Evolutionary conservation across 495 filamentous ascomycete species (phyloP), one percentile per base, ranked within the genome.

Genomic region (Jackrogersella multiformis): DNA sequence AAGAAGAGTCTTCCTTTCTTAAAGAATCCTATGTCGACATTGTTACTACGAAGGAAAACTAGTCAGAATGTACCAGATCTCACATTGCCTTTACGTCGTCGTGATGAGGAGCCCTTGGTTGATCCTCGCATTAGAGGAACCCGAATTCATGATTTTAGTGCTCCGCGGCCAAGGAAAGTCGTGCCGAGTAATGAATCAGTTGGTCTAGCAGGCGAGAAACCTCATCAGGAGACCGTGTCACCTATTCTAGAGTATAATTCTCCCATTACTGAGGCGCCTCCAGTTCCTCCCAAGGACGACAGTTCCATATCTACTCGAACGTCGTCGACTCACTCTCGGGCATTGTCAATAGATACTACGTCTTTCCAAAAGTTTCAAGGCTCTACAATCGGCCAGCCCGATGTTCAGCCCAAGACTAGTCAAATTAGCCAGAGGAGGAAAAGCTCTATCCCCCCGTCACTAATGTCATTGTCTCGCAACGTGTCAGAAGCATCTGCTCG

Each of bases 71-170:
- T 80, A 4, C 73, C 77, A 2, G 80, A 84, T 23, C 73, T 81
- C 9, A 79, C 83, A 24, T 75, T 87, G n/a, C 85, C 88, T 4
- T 78, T 83, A 3, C 64, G 68, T 24, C 38, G 53, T 13, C 57
- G 44, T 5, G 32, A 34, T 6, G 71, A 71, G 1, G 72, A 78
- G 24, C 75, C 79, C 7, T 71, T 54, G 60, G 94, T 93, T 68
- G 93, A 97, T 70, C 92, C 92, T 15, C 78, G 93, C 39, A 97
- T 97, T 68, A 85, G 86, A 39, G 93, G 93, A 24, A 94, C 89
- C 8, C 85, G 88, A 30, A 86, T 97, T 6, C 93, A 97, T 76
- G 93, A 97, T 74, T 97, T 97, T 66, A 94, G 91, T 68, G 92
- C 89, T 0, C 93, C 93, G 8, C 81, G 92, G 34, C 83, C 86